phyloP scores from a whole-genome alignment of 306 rosid species.

The Coriaria nepalensis region DNA sequence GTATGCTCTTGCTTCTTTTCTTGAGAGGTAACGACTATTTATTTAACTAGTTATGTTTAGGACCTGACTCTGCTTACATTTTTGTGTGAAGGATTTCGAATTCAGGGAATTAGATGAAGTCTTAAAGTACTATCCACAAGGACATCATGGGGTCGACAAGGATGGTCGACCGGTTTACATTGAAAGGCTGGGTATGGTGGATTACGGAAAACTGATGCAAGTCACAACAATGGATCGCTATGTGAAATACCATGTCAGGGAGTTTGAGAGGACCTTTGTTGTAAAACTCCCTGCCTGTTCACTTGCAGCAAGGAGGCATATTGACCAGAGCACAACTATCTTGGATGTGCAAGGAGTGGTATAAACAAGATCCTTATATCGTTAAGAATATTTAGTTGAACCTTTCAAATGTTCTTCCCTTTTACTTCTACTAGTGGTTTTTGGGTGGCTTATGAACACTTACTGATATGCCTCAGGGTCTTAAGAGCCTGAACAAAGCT shows the following conservation, averaged over 20 bases:
- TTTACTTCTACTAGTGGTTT: too few species aligned
- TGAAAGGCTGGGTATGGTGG: conserved; percentile 77
- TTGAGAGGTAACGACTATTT: background rate
- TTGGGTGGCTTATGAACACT: background rate
- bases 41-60: background rate
- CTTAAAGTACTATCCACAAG: conserved; percentile 85
- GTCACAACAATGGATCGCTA: conserved; percentile 87
- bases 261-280: conserved; percentile 70
- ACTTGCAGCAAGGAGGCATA: conserved; percentile 73
- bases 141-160: conserved; percentile 86
- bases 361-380: background rate
- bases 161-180: conserved; percentile 84
- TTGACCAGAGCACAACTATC: conserved; percentile 90
- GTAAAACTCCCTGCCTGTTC: conserved; percentile 83
- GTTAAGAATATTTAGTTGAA: too few species aligned
- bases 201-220: conserved; percentile 66
- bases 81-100: conserved; percentile 56
- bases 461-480: conserved; percentile 33
- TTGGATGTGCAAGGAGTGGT: conserved; percentile 99
- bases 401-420: too few species aligned
- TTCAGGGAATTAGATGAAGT: conserved; percentile 74
- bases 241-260: conserved; percentile 66
- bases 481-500: conserved; percentile 63
- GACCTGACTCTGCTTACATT: conserved; percentile 6
- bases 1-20: background rate